Evolutionary conservation across 2,329 filamentous ascomycete genomes (phyloP).

Genomic region (Aspergillus pseudoviridinutans): DNA sequence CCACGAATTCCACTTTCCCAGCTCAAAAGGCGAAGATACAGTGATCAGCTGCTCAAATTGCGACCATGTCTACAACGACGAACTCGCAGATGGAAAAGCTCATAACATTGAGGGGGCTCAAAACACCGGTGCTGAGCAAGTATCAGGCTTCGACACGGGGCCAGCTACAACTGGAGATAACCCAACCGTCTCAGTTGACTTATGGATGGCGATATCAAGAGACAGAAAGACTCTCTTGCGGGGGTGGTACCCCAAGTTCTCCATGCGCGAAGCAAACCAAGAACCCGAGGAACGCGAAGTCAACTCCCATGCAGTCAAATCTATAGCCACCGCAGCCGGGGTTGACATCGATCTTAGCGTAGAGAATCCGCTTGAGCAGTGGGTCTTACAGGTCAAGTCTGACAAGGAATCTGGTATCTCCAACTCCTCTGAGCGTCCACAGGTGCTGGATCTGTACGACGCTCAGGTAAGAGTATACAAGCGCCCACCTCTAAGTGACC

Average conservation of each 20-base stretch:
- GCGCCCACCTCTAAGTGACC: constrained; percentile 35
- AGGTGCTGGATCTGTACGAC: constrained; percentile 40
- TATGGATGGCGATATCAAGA: constrained; percentile 39
- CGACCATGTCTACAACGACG: constrained; percentile 77
- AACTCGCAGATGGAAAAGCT: constrained; percentile 59
- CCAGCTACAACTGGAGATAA: constrained; percentile 16
- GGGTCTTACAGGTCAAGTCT: constrained; percentile 41
- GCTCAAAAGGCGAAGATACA: constrained; percentile 76
- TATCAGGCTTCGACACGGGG: constrained; percentile 23
- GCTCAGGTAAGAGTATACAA: constrained; percentile 37
- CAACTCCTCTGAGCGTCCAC: constrained; percentile 25
- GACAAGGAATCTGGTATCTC: constrained; percentile 11
- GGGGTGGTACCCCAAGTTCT: constrained; percentile 60
- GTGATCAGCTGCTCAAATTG: constrained; percentile 73
- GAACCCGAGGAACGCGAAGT: constrained; percentile 40
- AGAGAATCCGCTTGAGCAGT: constrained; percentile 54
- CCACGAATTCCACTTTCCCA: constrained; percentile 89
- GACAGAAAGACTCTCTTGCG: constrained; percentile 67
- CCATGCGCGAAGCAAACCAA: constrained; percentile 24
- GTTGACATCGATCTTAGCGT: constrained; percentile 69
- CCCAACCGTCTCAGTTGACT: constrained; percentile 33
- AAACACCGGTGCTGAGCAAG: neutral
- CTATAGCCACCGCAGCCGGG: constrained; percentile 44
- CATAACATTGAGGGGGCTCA: constrained; percentile 11
- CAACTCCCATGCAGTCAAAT: constrained; percentile 64